Evolutionary conservation across 1,284 basidiomycete species (phyloP), one percentile per base, ranked within the genome.

Genomic region (Cryptococcus depauperatus): DNA sequence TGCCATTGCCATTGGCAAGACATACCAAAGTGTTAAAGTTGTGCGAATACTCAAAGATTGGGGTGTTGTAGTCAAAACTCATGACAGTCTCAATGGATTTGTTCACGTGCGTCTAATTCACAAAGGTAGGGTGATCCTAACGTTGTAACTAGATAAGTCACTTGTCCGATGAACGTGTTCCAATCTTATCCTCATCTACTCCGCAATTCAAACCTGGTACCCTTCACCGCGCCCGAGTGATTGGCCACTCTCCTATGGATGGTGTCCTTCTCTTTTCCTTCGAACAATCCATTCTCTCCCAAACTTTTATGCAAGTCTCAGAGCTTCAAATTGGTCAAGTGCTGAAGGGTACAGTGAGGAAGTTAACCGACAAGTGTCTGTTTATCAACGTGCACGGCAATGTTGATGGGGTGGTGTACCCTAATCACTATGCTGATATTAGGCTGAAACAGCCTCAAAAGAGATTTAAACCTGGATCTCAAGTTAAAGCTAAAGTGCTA

Each of bases 401-500:
- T 50, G 81, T 93, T 27, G 89, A 96, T 59, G 95, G 87, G 30
- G 83, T 97, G 25, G 79, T 97, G 25, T 96, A 89, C 83, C 91
- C 93, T 0, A 77, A 82, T 54, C 95, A 99, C 70, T 98, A 89
- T 68, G 88, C 95, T 26, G 92, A 97, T 65, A 91, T 98, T 59
- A 71, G 75, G 28, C 77, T 98, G 55, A 95, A 91, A 63, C 85
- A 95, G 61, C 91, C 91, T 21, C 81, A 88, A 54, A 90, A 85
- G 72, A 81, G 85, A 54, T 99, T 95, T 76, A 93, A 89, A 66
- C 74, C 78, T 13, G 92, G 90, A 25, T 76, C 78, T 4, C 79
- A 69, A 39, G 84, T 98, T 69, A 96, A 88, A 71, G 92, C 89
- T 54, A 51, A 64, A 29, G 82, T 97, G n/a, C 80, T 95, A 26